Evolutionary conservation across 2,329 filamentous ascomycete genomes (phyloP).

Genomic region (Pseudomassariella vexata): DNA sequence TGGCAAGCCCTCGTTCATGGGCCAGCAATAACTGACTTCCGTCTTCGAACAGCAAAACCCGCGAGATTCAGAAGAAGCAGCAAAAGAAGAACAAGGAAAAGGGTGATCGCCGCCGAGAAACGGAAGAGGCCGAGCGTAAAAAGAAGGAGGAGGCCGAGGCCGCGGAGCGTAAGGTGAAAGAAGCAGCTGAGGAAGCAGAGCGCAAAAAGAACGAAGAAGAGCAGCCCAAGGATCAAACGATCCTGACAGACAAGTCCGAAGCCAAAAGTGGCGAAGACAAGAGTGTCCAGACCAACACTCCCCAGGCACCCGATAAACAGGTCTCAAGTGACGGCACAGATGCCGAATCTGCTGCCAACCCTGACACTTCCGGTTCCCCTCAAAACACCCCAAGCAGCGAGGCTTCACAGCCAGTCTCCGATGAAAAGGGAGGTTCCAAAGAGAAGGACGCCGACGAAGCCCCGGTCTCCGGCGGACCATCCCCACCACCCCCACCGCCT

Average conservation of each 20-base stretch:
- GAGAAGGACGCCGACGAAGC: constrained; percentile 11
- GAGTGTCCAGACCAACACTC: constrained; percentile 16
- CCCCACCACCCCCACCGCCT: constrained; percentile 10
- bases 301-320: too few species aligned
- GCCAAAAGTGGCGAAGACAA: constrained; percentile 18
- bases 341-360: background rate
- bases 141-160: constrained; percentile 30
- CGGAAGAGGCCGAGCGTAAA: constrained; percentile 30
- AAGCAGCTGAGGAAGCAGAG: constrained; percentile 24
- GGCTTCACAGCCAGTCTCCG: constrained; percentile 2
- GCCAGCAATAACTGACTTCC: too few species aligned
- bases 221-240: constrained; percentile 21
- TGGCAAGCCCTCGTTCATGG: too few species aligned
- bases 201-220: constrained; percentile 10
- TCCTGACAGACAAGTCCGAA: constrained; percentile 22
- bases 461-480: constrained; percentile 10
- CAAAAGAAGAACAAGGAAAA: constrained; percentile 33
- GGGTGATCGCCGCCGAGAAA: constrained; percentile 25
- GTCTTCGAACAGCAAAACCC: too few species aligned
- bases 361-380: constrained; percentile 1
- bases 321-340: too few species aligned
- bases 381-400: constrained; percentile 7
- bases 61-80: constrained; percentile 31
- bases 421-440: constrained; percentile 1
- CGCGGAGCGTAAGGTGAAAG: constrained; percentile 13